Evolutionary conservation across 495 filamentous ascomycete genomes (phyloP), one percentile per base, ranked within the genome.

Genomic region (Darksidea phi): DNA sequence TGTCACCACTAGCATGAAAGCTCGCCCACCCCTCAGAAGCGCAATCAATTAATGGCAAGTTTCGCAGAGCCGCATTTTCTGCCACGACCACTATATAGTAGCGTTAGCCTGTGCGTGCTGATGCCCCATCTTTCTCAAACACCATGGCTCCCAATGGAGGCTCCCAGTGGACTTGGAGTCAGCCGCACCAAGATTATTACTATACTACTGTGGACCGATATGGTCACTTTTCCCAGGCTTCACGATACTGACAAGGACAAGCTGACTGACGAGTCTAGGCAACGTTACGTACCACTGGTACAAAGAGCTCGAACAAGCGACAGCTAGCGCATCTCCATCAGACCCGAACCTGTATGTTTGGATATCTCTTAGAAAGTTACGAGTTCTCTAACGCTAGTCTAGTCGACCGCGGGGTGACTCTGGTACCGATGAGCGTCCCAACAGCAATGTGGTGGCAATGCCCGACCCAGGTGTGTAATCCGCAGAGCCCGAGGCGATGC

Each of bases 141-240:
- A 10, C 28, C 4, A 32, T 32, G 28, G 28, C 28, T 32, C 10
- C 28, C 28, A 3, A 3, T 10, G 28, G 28, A 4, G 41, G 41
- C 41, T 6, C 3, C 24, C 20, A 34, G n/a, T 54, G 51, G 51
- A 54, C 36, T 13, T 54, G 51, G 51, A 54, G 51, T n/a, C 12
- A 12, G 1, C 12, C 28, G 5, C 34, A 54, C 37, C 1, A 43
- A 21, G 34, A 38, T 15, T 54, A 54, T 37, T 54, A 54, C 20
- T 42, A 42, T 42, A 17, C 6, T 7, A 42, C 28, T 10, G 6
- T 2, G 12, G 48, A 52, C 48, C 7, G 8, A 8, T 15, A 37
- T 26, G 25, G 48, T 52, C 6, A 37, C 23, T 28, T 15, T n/a
- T n/a, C n/a, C n/a, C n/a, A 6, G 7, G n/a, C 24, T 2, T 52